Conservation (phyloP, 2,329 filamentous ascomycete species). For the Penicillium sp. region DNA sequence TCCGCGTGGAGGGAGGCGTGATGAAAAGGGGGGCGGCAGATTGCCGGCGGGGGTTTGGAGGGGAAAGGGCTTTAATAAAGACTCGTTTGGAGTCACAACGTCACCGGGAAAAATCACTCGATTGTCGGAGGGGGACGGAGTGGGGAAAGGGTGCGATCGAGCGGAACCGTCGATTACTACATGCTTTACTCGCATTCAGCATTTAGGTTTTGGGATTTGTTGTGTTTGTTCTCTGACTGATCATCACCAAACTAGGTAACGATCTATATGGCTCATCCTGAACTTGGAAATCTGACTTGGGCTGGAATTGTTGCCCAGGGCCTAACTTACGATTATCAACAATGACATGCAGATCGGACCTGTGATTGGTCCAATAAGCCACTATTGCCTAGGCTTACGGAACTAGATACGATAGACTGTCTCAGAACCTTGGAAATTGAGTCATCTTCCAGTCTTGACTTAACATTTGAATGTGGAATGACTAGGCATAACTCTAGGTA, state of each 20-base stretch:
- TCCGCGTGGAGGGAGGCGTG: constrained; percentile 55
- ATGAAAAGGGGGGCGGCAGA: constrained; percentile 37
- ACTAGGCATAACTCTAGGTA: too few relatives aligned
- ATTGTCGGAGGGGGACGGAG: constrained; percentile 11
- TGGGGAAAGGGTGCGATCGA: constrained; percentile 15
- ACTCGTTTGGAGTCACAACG: constrained; percentile 14
- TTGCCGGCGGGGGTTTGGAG: constrained; percentile 10
- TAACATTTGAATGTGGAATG: too few relatives aligned
- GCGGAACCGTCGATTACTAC: not conserved
- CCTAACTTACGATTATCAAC: not conserved
- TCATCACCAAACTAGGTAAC: not conserved
- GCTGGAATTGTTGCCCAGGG: not conserved
- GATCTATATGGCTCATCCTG: not conserved
- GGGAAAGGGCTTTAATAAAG: not conserved
- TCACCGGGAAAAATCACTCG: constrained; percentile 16
- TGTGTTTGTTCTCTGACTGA: not conserved
- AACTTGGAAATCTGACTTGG: not conserved
- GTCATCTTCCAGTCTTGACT: too few relatives aligned
- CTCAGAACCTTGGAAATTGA: not conserved
- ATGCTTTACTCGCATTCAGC: not conserved
- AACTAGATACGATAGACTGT: not conserved
- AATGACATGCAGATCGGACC: not conserved
- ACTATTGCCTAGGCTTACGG: not conserved
- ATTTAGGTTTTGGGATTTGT: not conserved
- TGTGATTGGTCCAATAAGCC: not conserved